Evolutionary conservation across 2,329 filamentous ascomycete species (phyloP), one percentile per base, ranked within the genome.

Genomic region (Arthrobotrys megalospora): DNA sequence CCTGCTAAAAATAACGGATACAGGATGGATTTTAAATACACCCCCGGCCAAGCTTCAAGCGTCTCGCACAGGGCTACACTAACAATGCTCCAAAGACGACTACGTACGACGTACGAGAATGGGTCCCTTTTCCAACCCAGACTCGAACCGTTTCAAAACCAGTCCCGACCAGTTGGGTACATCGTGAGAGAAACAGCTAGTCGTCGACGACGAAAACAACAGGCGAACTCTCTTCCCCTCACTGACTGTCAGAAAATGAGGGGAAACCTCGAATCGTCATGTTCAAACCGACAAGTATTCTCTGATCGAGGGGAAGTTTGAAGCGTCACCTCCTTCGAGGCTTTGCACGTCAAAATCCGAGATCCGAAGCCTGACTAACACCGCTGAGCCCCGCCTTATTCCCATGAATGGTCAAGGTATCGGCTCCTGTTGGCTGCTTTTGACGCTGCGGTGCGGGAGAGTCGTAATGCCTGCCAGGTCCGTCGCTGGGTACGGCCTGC

Each of bases 361-460:
- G 36, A 60, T 43, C 55, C 55, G 55, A 60, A 60, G 55, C 36
- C 69, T 66, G 3, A 60, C 41, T 69, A 60, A 47, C 38, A 24
- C 50, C 68, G 53, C 66, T 71, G 58, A 71, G 68, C 69, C 60
- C 52, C 62, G 62, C 52, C 52, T 66, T 41, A 34, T 28, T 66
- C 21, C 45, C 32, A 52, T 34, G 43, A 64, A 64, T 64, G 68
- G 32, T 69, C 66, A 60, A 36, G 34, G 7, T 41, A 32, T 50
- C 68, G 58, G 32, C 50, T 72, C 48, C 53, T 36, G 60, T 58
- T 71, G 68, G 58, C 55, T 71, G 43, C 36, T 60, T 70, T 76
- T 76, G 72, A 69, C 72, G 72, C 65, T 76, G 72, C 73, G 72
- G 72, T 69, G 32, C 58, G 66, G 73, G 66, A 66, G 34, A 60